Evolutionary conservation across 139 green algal genomes (phyloP).

Genomic region (Chlorella sp.): DNA sequence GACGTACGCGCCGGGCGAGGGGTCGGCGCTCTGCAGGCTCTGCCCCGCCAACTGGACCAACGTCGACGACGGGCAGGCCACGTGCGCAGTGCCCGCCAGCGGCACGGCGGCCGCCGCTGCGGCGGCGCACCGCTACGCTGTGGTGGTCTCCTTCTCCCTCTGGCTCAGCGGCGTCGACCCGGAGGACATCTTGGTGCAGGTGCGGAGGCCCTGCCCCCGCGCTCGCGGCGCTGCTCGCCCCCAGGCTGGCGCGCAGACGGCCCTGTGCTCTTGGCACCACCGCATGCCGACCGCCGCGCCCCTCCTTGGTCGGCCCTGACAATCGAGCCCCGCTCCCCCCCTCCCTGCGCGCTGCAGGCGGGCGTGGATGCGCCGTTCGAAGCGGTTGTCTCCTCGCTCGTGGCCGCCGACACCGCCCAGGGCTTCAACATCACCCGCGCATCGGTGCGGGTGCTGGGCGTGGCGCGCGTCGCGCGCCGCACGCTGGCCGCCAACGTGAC

Average conservation of each 20-base stretch:
- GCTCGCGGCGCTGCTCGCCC: background rate
- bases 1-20: slow-evolving; percentile 36
- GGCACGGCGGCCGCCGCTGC: background rate
- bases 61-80: slow-evolving; percentile 34
- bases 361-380: slow-evolving; percentile 43
- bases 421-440: slow-evolving; percentile 53
- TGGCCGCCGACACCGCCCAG: slow-evolving; percentile 46
- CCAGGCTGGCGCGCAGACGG: background rate
- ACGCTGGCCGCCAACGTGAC: slow-evolving; percentile 54
- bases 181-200: slow-evolving; percentile 46
- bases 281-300: background rate
- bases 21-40: slow-evolving; percentile 36
- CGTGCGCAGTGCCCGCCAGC: slow-evolving; percentile 19
- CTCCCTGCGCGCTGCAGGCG: slow-evolving; percentile 10
- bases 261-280: background rate
- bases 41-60: slow-evolving; percentile 51
- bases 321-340: background rate
- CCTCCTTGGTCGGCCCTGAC: background rate
- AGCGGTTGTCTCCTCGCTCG: slow-evolving; percentile 39
- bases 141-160: slow-evolving; percentile 56
- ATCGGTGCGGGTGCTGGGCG: slow-evolving; percentile 27
- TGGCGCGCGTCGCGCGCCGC: slow-evolving; percentile 30
- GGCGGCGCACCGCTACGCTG: slow-evolving; percentile 41
- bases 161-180: slow-evolving; percentile 41
- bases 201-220: background rate